Evolutionary conservation across 345 rosid species (phyloP), one percentile per base, ranked within the genome.

Genomic region (Bretschneidera sinensis): DNA sequence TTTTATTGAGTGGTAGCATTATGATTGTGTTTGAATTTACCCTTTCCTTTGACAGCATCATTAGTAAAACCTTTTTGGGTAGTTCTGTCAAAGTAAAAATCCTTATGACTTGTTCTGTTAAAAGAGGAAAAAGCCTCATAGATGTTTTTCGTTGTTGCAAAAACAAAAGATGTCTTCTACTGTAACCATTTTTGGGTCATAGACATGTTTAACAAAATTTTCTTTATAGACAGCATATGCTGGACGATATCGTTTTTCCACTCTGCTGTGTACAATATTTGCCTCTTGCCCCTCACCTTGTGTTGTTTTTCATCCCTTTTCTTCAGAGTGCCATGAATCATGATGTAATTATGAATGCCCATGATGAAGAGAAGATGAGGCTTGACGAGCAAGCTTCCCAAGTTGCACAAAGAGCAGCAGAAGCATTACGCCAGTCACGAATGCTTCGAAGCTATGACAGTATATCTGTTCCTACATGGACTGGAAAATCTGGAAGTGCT

Each of bases 361-460:
- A 81, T 43, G 81, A 84, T 68, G 92, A 76, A 64, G 96, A 94
- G 74, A 90, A 86, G 79, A 61, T 78, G 61, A 86, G 87, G 77
- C 85, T 94, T 10, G 97, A 94, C 76, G 92, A 88, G 48, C 86
- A 90, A 78, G 96, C 99, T 55, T 80, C 92, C 50, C 90, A 79
- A 71, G 95, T 94, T 49, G 97, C 99, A 47, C 83, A 79, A 76
- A 82, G 83, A 69, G 99, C 97, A 24, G 99, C 94, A n/a, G 97
- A 94, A 76, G 97, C 97, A 16, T 69, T 94, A 59, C 82, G 89
- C 24, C 89, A 83, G 63, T 94, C 99, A 9, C 81, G 99, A 57
- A 80, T 94, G 83, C 76, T 88, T 57, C 90, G 97, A 10, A 82
- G 86, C 64, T 84, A 71, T 61, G 99, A 94, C 20, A 74, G 83